A percentile compares a stretch with the other conserved stretches of the same genome.
phyloP scores from a whole-genome alignment of 2,329 filamentous ascomycete species.

The Dissoconium aciculare region DNA sequence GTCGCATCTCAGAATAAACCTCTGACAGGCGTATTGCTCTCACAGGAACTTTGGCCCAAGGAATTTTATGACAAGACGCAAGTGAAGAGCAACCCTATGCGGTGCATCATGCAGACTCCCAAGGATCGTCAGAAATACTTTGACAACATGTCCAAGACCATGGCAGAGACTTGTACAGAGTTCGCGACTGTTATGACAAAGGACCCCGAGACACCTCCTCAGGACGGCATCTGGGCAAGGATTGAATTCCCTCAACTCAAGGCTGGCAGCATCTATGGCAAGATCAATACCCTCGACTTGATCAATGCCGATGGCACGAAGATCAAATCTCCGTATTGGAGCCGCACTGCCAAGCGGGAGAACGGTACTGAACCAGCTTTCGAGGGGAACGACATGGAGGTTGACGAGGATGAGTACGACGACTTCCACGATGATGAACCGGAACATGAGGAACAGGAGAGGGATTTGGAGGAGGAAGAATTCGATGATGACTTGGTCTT shows the following conservation, averaged over 20 bases:
- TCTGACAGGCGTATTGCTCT: too few species aligned
- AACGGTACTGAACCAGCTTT: too few species aligned
- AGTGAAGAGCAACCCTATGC: not conserved
- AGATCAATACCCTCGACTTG: not conserved
- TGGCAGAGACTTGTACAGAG: not conserved
- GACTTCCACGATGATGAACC: too few species aligned
- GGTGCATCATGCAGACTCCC: not conserved
- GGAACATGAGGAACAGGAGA: too few species aligned
- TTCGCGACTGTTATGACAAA: not conserved
- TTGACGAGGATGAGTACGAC: too few species aligned
- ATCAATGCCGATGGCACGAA: not conserved
- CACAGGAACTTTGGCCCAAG: too few species aligned
- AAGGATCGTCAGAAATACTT: not conserved
- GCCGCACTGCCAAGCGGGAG: not conserved
- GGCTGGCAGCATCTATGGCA: not conserved
- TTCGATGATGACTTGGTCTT: too few species aligned
- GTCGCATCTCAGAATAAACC: too few species aligned
- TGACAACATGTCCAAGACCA: not conserved
- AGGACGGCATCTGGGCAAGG: not conserved
- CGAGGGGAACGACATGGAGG: too few species aligned
- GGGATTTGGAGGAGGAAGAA: too few species aligned
- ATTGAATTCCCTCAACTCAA: not conserved
- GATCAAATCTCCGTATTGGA: slow-evolving; percentile 1
- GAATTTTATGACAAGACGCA: not conserved
- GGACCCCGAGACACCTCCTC: not conserved